Conservation (phyloP, 2,329 filamentous ascomycete genomes). For the Stagonosporopsis tanaceti region DNA sequence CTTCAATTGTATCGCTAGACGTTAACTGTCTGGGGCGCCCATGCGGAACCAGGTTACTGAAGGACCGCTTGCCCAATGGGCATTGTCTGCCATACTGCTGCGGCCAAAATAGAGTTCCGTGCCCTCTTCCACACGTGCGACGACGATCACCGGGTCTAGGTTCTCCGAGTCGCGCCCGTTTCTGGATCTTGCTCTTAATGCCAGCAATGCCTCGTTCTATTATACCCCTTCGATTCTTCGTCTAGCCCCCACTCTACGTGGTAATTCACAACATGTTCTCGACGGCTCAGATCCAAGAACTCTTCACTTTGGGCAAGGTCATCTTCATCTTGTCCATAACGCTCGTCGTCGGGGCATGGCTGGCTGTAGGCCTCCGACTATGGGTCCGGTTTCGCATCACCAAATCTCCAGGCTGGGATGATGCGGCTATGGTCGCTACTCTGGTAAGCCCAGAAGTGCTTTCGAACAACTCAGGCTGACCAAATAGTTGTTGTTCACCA, state of each 20-base stretch:
- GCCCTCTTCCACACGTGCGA: constrained; percentile 20
- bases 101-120: constrained; percentile 26
- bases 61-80: constrained; percentile 20
- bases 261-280: constrained; percentile 14
- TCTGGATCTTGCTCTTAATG: constrained; percentile 24
- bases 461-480: not conserved
- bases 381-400: constrained; percentile 46
- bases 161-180: constrained; percentile 16
- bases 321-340: constrained; percentile 32
- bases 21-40: constrained; percentile 31
- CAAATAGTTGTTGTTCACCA: constrained; percentile 15
- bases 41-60: constrained; percentile 25
- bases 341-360: constrained; percentile 39
- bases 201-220: constrained; percentile 14
- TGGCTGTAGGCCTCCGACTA: constrained; percentile 41
- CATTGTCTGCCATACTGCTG: constrained; percentile 1
- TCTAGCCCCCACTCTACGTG: constrained; percentile 20
- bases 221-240: constrained; percentile 5
- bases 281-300: constrained; percentile 24
- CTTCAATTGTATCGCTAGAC: constrained; percentile 25
- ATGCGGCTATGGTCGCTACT: constrained; percentile 42
- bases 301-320: constrained; percentile 30
- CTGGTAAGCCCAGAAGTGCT: constrained; percentile 24
- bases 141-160: constrained; percentile 18
- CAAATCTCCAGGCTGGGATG: constrained; percentile 46